A percentile compares a stretch with the other conserved stretches of the same genome.
Evolutionary conservation across 192 early-diverging fungal species (phyloP).

Genomic region (Globomyces pollinis-pini): DNA sequence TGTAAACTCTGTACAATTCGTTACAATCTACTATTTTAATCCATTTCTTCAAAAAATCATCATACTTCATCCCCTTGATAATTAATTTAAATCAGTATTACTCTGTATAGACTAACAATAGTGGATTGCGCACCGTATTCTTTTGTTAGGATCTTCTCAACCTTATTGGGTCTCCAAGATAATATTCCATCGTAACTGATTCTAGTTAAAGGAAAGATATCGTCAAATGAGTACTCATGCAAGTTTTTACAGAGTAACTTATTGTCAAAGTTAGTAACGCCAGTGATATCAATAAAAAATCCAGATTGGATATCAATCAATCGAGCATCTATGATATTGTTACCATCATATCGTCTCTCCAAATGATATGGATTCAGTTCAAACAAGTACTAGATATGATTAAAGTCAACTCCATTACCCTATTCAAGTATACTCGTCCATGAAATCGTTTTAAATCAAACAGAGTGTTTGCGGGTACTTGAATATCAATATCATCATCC

Average conservation of each 20-base stretch:
- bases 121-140: slow-evolving; percentile 13
- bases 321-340: slow-evolving; percentile 14
- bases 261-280: neutral
- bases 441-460: neutral
- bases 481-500: slow-evolving; percentile 34
- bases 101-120: no score
- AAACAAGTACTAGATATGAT: neutral
- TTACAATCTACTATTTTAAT: neutral
- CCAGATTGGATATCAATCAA: slow-evolving; percentile 10
- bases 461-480: slow-evolving; percentile 9
- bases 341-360: neutral
- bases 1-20: neutral
- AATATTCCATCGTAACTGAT: neutral
- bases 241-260: no score
- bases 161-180: slow-evolving; percentile 9
- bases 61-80: no score
- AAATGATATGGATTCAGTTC: slow-evolving; percentile 4
- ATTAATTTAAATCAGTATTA: no score
- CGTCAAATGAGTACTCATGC: neutral
- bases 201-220: neutral
- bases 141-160: neutral
- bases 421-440: neutral
- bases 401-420: neutral
- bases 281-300: slow-evolving; percentile 12
- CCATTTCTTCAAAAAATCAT: neutral